phyloP scores from a whole-genome alignment of 768 basidiomycete genomes.

The Gloeopeniophorella convolvens region DNA sequence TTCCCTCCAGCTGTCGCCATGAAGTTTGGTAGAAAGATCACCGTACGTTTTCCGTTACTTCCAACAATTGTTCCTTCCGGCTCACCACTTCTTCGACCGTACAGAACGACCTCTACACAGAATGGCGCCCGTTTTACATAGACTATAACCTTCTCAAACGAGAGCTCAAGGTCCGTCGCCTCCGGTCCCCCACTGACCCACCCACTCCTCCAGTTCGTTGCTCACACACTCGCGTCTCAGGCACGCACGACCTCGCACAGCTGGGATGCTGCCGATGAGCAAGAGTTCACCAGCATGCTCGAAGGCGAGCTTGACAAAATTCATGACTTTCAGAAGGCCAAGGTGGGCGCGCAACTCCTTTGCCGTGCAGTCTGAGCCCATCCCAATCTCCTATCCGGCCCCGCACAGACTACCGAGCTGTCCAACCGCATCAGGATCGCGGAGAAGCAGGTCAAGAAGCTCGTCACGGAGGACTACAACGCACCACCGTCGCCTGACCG shows the following conservation, averaged over 20 bases:
- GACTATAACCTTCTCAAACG: conserved; percentile 88
- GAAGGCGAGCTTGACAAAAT: conserved; percentile 90
- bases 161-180: conserved; percentile 64
- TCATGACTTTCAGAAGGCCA: conserved; percentile 85
- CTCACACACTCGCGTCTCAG: conserved; percentile 20
- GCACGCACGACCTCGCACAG: conserved; percentile 43
- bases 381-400: neutral
- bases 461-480: conserved; percentile 55
- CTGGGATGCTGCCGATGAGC: conserved; percentile 80
- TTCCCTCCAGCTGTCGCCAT: conserved; percentile 32
- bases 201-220: neutral
- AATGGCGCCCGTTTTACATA: conserved; percentile 89
- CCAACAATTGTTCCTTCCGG: conserved; percentile 3
- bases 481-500: conserved; percentile 8
- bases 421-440: conserved; percentile 75
- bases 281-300: conserved; percentile 71
- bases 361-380: neutral
- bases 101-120: conserved; percentile 78
- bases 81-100: neutral
- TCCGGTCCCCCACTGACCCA: neutral
- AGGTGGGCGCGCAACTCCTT: conserved; percentile 41
- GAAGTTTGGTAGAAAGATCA: conserved; percentile 82
- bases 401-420: conserved; percentile 66
- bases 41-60: conserved; percentile 33
- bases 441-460: conserved; percentile 70